Evolutionary conservation across 2,329 filamentous ascomycete genomes (phyloP).

Genomic region (Truncatella angustata): DNA sequence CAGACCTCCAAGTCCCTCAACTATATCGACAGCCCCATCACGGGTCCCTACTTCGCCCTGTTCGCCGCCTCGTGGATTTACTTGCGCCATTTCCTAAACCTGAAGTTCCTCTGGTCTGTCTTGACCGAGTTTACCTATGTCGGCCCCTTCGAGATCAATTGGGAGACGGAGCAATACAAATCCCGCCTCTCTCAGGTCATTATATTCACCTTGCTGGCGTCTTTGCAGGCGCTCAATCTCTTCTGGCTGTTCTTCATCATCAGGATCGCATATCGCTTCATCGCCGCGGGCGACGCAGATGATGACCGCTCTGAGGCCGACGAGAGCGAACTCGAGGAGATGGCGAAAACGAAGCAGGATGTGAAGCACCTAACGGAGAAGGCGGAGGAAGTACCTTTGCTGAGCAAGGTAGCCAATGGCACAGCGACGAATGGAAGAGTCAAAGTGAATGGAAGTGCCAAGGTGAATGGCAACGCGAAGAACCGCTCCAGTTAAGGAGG

Average conservation of each 20-base stretch:
- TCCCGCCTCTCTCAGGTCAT: slow-evolving; percentile 68
- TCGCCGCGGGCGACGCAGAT: slow-evolving; percentile 57
- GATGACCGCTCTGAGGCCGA: slow-evolving; percentile 72
- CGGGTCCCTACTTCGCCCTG: slow-evolving; percentile 78
- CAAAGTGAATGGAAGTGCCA: slow-evolving; percentile 14
- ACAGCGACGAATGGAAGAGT: slow-evolving; percentile 21
- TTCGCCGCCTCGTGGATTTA: slow-evolving; percentile 89
- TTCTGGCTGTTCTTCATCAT: slow-evolving; percentile 81
- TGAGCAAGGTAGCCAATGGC: slow-evolving; percentile 23
- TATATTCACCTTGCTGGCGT: slow-evolving; percentile 60
- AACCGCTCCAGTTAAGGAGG: neutral
- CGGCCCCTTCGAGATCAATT: slow-evolving; percentile 73
- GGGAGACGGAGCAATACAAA: slow-evolving; percentile 76
- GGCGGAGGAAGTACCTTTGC: slow-evolving; percentile 17
- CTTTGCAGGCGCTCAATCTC: slow-evolving; percentile 72
- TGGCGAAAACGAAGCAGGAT: slow-evolving; percentile 18
- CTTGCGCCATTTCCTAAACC: slow-evolving; percentile 81
- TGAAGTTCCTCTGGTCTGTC: slow-evolving; percentile 72
- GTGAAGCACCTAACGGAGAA: slow-evolving; percentile 17
- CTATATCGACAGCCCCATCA: slow-evolving; percentile 77
- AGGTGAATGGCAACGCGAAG: slow-evolving; percentile 9
- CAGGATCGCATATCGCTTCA: slow-evolving; percentile 70
- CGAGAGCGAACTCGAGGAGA: slow-evolving; percentile 51
- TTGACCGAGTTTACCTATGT: slow-evolving; percentile 74
- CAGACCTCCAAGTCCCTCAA: slow-evolving; percentile 89